phyloP scores from a whole-genome alignment of 768 basidiomycete genomes.

The Mycena pura region DNA sequence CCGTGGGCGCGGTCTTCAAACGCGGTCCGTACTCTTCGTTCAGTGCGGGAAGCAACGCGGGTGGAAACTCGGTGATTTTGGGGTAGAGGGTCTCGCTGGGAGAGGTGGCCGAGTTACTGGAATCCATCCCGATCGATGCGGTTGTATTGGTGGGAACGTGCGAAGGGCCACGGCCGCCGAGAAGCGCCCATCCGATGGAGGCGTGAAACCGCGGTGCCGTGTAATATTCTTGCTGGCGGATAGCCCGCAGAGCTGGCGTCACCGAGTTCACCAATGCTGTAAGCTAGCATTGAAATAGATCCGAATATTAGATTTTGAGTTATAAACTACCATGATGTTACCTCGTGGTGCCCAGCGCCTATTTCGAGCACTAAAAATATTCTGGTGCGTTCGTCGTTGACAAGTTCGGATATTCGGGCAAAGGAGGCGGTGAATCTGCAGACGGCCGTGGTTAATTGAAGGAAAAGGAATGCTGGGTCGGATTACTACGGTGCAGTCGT shows the following conservation, averaged over 20 bases:
- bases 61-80: conserved; percentile 60
- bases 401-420: conserved; percentile 69
- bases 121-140: conserved; percentile 6
- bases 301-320: not conserved
- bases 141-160: not conserved
- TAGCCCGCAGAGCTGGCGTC: conserved; percentile 58
- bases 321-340: conserved; percentile 34
- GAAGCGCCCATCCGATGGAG: conserved; percentile 87
- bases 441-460: conserved; percentile 2
- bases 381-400: conserved; percentile 82
- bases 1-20: conserved; percentile 46
- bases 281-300: conserved; percentile 54
- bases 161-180: conserved; percentile 42
- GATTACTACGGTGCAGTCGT: conserved; percentile 47
- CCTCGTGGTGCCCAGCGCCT: conserved; percentile 84
- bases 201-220: conserved; percentile 83
- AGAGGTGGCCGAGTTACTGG: conserved; percentile 24
- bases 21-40: conserved; percentile 52
- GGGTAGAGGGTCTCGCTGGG: conserved; percentile 24
- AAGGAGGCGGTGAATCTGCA: conserved; percentile 78
- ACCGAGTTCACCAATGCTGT: conserved; percentile 59
- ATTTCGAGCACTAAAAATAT: conserved; percentile 83
- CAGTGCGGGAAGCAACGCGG: conserved; percentile 52
- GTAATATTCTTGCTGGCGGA: conserved; percentile 86
- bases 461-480: not conserved